phyloP scores from a whole-genome alignment of 2,329 filamentous ascomycete species.

The Blumeria hordei region DNA sequence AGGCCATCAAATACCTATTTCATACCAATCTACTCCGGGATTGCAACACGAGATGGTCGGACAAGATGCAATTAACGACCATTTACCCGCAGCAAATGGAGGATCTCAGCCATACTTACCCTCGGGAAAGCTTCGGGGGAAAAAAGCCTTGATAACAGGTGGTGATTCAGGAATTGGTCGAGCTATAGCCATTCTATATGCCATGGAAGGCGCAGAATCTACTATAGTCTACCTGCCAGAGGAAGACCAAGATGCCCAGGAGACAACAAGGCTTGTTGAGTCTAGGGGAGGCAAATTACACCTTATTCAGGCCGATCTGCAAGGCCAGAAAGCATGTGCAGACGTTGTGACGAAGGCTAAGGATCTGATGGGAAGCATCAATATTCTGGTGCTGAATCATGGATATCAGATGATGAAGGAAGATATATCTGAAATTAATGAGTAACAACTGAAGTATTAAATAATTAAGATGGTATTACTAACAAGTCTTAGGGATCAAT shows the following conservation, averaged over 20 bases:
- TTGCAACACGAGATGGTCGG: slow-evolving; percentile 26
- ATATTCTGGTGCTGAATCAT: slow-evolving; percentile 54
- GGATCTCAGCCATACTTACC: slow-evolving; percentile 47
- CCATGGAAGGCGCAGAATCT: slow-evolving; percentile 55
- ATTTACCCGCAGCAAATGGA: slow-evolving; percentile 42
- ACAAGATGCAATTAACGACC: slow-evolving; percentile 33
- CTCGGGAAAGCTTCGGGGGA: slow-evolving; percentile 50
- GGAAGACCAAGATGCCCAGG: slow-evolving; percentile 52
- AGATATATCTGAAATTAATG: slow-evolving; percentile 44
- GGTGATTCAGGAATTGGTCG: slow-evolving; percentile 62
- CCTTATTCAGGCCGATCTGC: slow-evolving; percentile 39
- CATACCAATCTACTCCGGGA: slow-evolving; percentile 28
- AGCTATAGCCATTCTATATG: slow-evolving; percentile 51
- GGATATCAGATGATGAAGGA: slow-evolving; percentile 52
- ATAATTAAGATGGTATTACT: neutral
- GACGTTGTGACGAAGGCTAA: slow-evolving; percentile 42
- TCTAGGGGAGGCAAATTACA: slow-evolving; percentile 40
- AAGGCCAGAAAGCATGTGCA: slow-evolving; percentile 40
- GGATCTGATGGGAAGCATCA: slow-evolving; percentile 39
- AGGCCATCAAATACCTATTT: slow-evolving; percentile 26
- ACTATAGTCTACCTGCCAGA: slow-evolving; percentile 51
- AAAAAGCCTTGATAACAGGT: slow-evolving; percentile 57
- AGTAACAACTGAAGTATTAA: slow-evolving; percentile 21
- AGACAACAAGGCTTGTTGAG: slow-evolving; percentile 49
- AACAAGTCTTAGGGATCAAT: slow-evolving; percentile 35